Conservation (phyloP, 108 stramenopile species). For the Pseudonitzschia pungens region DNA sequence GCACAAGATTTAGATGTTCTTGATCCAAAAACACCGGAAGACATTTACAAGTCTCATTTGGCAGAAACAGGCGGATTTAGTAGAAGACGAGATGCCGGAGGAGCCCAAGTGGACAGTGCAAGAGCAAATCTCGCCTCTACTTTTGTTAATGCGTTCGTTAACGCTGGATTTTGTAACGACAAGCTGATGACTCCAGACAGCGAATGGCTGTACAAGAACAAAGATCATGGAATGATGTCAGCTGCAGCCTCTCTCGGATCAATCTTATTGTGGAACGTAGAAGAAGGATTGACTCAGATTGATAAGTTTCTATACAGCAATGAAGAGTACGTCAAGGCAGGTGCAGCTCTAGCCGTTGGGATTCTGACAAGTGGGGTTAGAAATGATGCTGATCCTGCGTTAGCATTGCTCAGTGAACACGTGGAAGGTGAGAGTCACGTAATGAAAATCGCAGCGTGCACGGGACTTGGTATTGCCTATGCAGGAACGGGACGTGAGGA, state of each 20-base stretch:
- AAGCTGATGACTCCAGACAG: slow-evolving; percentile 90
- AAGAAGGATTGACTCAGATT: slow-evolving; percentile 98
- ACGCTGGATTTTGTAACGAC: slow-evolving; percentile 96
- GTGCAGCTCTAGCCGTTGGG: slow-evolving; percentile 97
- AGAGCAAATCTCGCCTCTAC: slow-evolving; percentile 98
- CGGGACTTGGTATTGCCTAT: slow-evolving; percentile 97
- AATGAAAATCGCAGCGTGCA: slow-evolving; percentile 90
- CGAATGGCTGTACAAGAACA: slow-evolving; percentile 97
- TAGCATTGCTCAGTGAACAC: slow-evolving; percentile 94
- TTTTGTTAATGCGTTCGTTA: slow-evolving; percentile 99
- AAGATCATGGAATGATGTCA: slow-evolving; percentile 98
- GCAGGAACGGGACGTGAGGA: slow-evolving; percentile 95
- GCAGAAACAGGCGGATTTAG: slow-evolving; percentile 93
- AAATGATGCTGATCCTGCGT: slow-evolving; percentile 96
- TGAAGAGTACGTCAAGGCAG: slow-evolving; percentile 97
- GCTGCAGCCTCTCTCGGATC: slow-evolving; percentile 97
- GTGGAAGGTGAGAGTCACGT: slow-evolving; percentile 76
- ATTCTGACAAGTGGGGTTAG: slow-evolving; percentile 93
- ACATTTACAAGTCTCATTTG: slow-evolving; percentile 99
- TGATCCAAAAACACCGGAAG: slow-evolving; percentile 96
- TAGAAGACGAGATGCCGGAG: slow-evolving; percentile 77
- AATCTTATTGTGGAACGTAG: slow-evolving; percentile 98
- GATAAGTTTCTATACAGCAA: slow-evolving; percentile 96
- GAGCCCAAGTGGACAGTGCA: slow-evolving; percentile 92
- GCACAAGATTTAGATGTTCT: slow-evolving; percentile 93